Base-by-base conservation (phyloP, 345 rosid genomes). In the Chamaenerion angustifolium region DNA sequence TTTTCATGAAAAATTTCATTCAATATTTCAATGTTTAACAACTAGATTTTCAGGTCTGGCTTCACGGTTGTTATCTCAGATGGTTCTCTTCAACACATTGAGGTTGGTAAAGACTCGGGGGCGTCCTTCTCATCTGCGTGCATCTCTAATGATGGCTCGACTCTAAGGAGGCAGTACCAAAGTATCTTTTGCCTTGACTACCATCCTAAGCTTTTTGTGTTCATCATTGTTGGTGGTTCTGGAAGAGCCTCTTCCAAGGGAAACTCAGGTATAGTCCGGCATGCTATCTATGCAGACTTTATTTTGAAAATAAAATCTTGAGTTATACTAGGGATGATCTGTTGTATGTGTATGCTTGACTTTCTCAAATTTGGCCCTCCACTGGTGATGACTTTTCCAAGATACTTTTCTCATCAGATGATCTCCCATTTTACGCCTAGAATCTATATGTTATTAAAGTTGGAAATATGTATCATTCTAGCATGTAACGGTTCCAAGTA, bases 131-230 rank as follows among this genome's bases (percentile, higher is more conserved):
- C 77, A 58, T 71, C 81, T 10, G 46, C 58, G 47, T 59, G 51
- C 41, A 48, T 62, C 43, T 71, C 74, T 49, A 75, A 56, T 55
- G 57, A 64, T 56, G 62, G 48, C 52, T 60, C 67, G 52, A 55
- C 76, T 49, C 52, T 61, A 31, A 74, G 64, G 66, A 71, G 69
- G 65, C 75, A 74, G 51, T 80, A 80, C 70, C 93, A 90, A 35
- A 67, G 77, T 58, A 75, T 75, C 69, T 70, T 75, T 68, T 92
- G 96, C 75, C 68, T 72, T 49, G 87, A 81, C 70, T 83, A 80
- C 79, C 66, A 64, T 66, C 80, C 75, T 9, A 69, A 76, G 46
- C 71, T 61, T 60, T 78, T 76, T 66, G 71, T 81, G 68, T 79
- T 87, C 54, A 68, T 71, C 54, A 58, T 69, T 64, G 76, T 85